Evolutionary conservation across 495 filamentous ascomycete species (phyloP), one percentile per base, ranked within the genome.

Genomic region (Sporormia fimetaria): DNA sequence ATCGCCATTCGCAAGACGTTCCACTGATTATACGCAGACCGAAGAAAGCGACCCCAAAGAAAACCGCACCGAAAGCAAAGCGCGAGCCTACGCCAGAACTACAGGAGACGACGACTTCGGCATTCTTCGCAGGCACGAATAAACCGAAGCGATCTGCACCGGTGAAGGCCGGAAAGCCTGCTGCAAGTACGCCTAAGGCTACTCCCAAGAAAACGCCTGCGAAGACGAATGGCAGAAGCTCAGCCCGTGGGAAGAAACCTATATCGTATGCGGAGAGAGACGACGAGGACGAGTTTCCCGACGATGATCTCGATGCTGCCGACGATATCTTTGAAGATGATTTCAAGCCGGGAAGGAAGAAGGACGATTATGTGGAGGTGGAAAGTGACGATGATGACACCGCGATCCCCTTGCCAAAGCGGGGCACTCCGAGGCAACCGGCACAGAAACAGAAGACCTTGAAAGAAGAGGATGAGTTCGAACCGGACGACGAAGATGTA

Each of bases 51-150:
- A 44, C 54, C 16, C 49, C 47, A 1, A 57, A 56, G 40, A 59
- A 55, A 26, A 24, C 54, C 3, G 37, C 55, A 23, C 47, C 60
- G 4, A 57, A 62, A 52, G 32, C 30, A 28, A 55, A 57, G 42
- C 47, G 52, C 6, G 57, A 55, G 23, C 44, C 45, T 0, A 43
- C 49, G 4, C 54, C 55, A 6, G 44, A 42, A 30, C 44, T 37
- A 21, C 44, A 59, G 42, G 57, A 55, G 14, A 61, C 54, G 10
- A 62, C 60, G 14, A 59, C 60, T 12, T 52, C 49, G 6, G 57
- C 55, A 8, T 65, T 52, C 51, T 65, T 65, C 31, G 57, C 40
- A n/a, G 52, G 49, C 37, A 60, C 61, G 52, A 57, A 52, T 46
- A 60, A 60, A 31, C 59, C 60, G 9, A 63, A 63, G 42, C 57